phyloP scores from a whole-genome alignment of 2,329 filamentous ascomycete species.

The Penicillium sclerotigenum region DNA sequence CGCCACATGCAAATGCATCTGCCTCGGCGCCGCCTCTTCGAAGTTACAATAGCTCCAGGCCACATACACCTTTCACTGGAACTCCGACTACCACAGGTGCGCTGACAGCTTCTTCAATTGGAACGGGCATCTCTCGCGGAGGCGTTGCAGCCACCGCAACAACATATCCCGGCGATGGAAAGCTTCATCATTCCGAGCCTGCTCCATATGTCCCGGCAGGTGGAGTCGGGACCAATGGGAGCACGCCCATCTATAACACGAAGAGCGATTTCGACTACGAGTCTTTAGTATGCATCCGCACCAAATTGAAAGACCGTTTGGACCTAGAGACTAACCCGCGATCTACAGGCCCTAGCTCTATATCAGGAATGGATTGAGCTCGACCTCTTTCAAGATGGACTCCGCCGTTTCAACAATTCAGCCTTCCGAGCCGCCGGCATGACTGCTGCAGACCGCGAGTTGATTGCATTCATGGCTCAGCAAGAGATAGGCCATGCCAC shows the following conservation, averaged over 20 bases:
- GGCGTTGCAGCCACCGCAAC: constrained; percentile 61
- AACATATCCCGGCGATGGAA: constrained; percentile 68
- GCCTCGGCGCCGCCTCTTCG: constrained; percentile 37
- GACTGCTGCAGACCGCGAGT: constrained; percentile 63
- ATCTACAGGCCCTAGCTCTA: constrained; percentile 57
- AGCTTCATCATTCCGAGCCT: constrained; percentile 64
- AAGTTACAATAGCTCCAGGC: constrained; percentile 53
- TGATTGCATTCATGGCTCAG: constrained; percentile 73
- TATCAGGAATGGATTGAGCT: constrained; percentile 86
- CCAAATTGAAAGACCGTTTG: not conserved
- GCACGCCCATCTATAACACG: constrained; percentile 69
- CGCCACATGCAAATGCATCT: not conserved
- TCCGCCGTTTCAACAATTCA: constrained; percentile 64
- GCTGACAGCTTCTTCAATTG: constrained; percentile 50
- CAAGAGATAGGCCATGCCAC: constrained; percentile 78
- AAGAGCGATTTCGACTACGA: constrained; percentile 82
- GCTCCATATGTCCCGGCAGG: constrained; percentile 70
- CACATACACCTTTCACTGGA: constrained; percentile 67
- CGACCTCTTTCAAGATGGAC: constrained; percentile 74
- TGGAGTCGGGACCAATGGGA: constrained; percentile 75
- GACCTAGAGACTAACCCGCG: not conserved
- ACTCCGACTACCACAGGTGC: constrained; percentile 68
- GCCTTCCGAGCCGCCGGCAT: constrained; percentile 70
- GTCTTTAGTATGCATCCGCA: constrained; percentile 52
- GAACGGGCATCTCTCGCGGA: constrained; percentile 55